These are phyloP conservation scores for Hymenoscyphus linearis DNA, from an alignment of 2,329 filamentous ascomycete species.

Conservation along the genomic window DNA sequence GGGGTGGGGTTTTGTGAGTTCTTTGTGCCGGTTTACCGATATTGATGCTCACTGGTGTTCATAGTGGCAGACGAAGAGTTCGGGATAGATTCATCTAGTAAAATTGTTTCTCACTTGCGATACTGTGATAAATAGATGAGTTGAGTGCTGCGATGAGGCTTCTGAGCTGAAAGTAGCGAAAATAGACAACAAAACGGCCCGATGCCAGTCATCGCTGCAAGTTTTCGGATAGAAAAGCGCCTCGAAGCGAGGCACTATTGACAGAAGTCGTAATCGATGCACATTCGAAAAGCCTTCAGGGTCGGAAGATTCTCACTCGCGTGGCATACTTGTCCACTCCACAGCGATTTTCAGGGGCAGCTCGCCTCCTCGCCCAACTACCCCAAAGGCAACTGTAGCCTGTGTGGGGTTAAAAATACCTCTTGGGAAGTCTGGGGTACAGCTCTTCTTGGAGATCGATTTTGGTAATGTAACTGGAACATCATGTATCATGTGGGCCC, in stretches of 20 bases:
- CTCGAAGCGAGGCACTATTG: neutral
- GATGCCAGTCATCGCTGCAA: neutral
- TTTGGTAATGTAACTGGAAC: neutral
- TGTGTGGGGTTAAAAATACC: conserved; percentile 7
- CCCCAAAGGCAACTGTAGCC: neutral
- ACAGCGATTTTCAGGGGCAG: conserved; percentile 3
- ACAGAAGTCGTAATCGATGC: neutral
- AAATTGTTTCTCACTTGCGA: neutral
- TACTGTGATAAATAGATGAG: neutral
- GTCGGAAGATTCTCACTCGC: conserved; percentile 1
- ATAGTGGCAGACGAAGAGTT: neutral
- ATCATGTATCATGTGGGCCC: neutral
- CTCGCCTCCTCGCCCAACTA: neutral
- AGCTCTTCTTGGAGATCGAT: neutral
- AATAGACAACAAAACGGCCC: neutral
- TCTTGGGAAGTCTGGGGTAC: conserved; percentile 8
- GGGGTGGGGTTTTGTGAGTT: neutral
- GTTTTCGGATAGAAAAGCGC: neutral
- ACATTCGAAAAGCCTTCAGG: neutral
- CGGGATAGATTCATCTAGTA: neutral
- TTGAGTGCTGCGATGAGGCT: neutral
- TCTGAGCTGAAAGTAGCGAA: neutral
- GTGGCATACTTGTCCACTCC: conserved; percentile 3
- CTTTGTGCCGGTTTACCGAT: neutral
- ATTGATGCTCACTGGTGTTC: neutral